Evolutionary conservation across 129 eudicot species (phyloP).

Genomic region (Artemisia argyi): DNA sequence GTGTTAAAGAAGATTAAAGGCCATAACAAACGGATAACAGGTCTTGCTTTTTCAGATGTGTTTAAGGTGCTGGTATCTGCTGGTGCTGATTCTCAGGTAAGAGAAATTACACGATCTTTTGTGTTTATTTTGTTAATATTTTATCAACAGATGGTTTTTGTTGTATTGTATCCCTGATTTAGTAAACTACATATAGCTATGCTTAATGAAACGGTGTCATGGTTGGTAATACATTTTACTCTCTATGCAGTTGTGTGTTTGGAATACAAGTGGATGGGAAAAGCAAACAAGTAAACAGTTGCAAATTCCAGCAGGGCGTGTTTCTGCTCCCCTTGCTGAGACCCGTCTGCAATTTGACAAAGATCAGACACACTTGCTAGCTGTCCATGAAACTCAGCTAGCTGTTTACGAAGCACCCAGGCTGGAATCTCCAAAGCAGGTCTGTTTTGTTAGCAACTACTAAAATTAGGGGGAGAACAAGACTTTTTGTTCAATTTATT

Average conservation of each 20-base stretch:
- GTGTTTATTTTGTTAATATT: constrained; percentile 3
- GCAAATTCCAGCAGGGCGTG: constrained; percentile 39
- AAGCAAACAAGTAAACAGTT: constrained; percentile 40
- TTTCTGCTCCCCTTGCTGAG: constrained; percentile 38
- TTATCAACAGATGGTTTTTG: not conserved
- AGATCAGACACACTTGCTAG: constrained; percentile 48
- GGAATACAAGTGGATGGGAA: constrained; percentile 54
- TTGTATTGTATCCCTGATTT: no score
- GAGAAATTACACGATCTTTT: constrained; percentile 9
- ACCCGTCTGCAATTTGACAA: constrained; percentile 45
- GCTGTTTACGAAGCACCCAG: constrained; percentile 55
- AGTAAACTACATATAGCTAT: no score
- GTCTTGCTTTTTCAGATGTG: constrained; percentile 79
- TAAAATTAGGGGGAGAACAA: not conserved
- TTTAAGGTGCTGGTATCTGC: constrained; percentile 80
- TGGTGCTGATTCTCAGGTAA: constrained; percentile 93
- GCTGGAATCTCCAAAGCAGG: constrained; percentile 50
- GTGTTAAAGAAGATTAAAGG: constrained; percentile 74
- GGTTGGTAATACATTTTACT: not conserved
- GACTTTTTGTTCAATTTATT: no score
- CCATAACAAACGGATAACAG: constrained; percentile 78
- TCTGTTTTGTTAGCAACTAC: constrained; percentile 18
- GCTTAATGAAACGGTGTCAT: no score
- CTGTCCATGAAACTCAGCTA: constrained; percentile 53
- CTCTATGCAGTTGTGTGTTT: constrained; percentile 41